Conservation (phyloP, 192 early-diverging fungal species). For the Cladochytrium replicatum region DNA sequence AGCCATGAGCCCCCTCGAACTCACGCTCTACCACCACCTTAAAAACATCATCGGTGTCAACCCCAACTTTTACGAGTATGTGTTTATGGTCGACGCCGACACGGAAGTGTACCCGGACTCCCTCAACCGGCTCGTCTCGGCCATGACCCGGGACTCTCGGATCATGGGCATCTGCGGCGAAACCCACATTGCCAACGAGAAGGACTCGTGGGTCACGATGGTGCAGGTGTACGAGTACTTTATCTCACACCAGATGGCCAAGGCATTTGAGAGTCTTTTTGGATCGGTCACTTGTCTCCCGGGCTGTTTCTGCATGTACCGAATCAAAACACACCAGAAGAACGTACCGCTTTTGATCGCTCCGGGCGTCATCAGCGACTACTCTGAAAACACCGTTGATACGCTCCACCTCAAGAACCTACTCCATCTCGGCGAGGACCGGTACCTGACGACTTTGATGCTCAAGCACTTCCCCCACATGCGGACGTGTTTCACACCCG, state of each 20-base stretch:
- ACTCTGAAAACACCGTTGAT: conserved; percentile 68
- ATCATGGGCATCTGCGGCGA: conserved; percentile 88
- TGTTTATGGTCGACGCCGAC: conserved; percentile 32
- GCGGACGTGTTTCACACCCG: conserved; percentile 79
- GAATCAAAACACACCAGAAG: conserved; percentile 7
- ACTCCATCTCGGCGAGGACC: conserved; percentile 80
- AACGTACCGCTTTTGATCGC: conserved; percentile 58
- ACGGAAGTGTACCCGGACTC: conserved; percentile 32
- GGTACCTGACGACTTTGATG: conserved; percentile 86
- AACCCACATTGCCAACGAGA: conserved; percentile 71
- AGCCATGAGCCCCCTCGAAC: conserved; percentile 58
- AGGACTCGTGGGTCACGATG: conserved; percentile 69
- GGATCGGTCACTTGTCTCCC: conserved; percentile 35
- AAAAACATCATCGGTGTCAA: conserved; percentile 58
- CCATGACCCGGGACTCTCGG: conserved; percentile 57
- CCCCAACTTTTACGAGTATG: conserved; percentile 47
- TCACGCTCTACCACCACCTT: conserved; percentile 59
- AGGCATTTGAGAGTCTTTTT: conserved; percentile 40
- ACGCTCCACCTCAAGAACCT: conserved; percentile 89
- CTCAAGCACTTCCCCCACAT: conserved; percentile 87
- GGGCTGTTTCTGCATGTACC: conserved; percentile 34
- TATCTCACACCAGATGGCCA: conserved; percentile 27
- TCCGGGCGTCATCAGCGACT: conserved; percentile 57
- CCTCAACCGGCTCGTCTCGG: conserved; percentile 18
- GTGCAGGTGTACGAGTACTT: conserved; percentile 64